A percentile compares a stretch with the other conserved stretches of the same genome.
These are phyloP conservation scores for Mallotus nudiflorus DNA, from an alignment of 345 rosid species.

Conservation along the genomic window DNA sequence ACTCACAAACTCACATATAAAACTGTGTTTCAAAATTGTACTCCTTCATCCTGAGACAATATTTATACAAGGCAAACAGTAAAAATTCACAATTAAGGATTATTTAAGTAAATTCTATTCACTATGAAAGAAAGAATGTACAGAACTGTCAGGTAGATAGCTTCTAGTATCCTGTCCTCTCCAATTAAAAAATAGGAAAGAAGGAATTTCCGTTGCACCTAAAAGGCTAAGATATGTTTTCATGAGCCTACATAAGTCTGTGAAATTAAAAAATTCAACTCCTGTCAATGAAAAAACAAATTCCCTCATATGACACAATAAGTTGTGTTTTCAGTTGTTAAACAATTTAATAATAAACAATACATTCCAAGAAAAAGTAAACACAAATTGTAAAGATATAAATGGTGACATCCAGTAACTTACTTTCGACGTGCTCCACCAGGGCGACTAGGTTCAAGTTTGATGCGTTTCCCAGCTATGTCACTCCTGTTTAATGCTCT, in stretches of 20 bases:
- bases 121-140: not conserved
- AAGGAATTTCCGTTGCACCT: not conserved
- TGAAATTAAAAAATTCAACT: not conserved
- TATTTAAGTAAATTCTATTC: not conserved
- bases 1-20: not conserved
- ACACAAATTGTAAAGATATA: not conserved
- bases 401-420: slow-evolving; percentile 27
- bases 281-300: not conserved
- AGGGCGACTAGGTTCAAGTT: slow-evolving; percentile 97
- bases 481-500: slow-evolving; percentile 85
- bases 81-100: not conserved
- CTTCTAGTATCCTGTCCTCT: not conserved
- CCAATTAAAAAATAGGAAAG: not conserved
- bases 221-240: not conserved
- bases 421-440: slow-evolving; percentile 90
- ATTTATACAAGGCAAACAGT: not conserved
- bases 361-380: not conserved
- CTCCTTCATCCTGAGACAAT: not conserved
- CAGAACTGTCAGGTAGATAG: not conserved
- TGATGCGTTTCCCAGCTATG: slow-evolving; percentile 95
- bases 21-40: not conserved
- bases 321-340: not conserved
- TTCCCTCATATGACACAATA: not conserved
- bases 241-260: not conserved
- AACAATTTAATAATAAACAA: not conserved